Conservation (phyloP, 2,329 filamentous ascomycete genomes). For the Trichoderma citrinoviride region DNA sequence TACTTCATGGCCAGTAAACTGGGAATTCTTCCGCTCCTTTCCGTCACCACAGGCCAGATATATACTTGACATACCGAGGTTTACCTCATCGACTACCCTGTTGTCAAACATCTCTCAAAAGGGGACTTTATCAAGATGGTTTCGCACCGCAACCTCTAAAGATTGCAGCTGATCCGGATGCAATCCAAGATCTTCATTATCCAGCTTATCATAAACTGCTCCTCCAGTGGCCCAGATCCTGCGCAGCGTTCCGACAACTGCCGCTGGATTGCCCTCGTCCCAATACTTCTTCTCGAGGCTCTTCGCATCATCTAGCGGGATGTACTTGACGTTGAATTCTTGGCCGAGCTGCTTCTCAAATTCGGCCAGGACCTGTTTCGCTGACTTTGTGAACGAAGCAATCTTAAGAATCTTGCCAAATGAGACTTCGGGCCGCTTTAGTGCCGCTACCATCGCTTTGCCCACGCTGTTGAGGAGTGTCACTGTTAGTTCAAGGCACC, state of each 20-base stretch:
- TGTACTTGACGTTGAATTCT: constrained; percentile 41
- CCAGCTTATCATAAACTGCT: constrained; percentile 66
- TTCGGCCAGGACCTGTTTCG: constrained; percentile 60
- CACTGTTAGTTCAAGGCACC: constrained; percentile 5
- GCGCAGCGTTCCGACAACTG: constrained; percentile 58
- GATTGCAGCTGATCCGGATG: constrained; percentile 50
- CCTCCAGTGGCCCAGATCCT: constrained; percentile 72
- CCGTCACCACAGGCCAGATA: too few relatives aligned
- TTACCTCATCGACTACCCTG: not conserved
- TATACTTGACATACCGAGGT: too few relatives aligned
- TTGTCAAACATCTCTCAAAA: not conserved
- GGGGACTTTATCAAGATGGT: not conserved
- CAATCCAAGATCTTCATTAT: constrained; percentile 59
- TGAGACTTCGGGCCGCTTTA: constrained; percentile 54
- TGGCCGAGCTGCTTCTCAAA: constrained; percentile 64
- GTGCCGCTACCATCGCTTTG: constrained; percentile 60
- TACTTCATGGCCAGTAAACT: too few relatives aligned
- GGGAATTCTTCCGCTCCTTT: too few relatives aligned
- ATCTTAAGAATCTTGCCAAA: constrained; percentile 60
- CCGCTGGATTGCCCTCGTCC: constrained; percentile 49
- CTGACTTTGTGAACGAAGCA: constrained; percentile 68
- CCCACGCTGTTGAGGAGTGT: constrained; percentile 52
- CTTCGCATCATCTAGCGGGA: constrained; percentile 51
- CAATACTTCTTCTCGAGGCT: constrained; percentile 59
- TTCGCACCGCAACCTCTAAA: not conserved